These are phyloP conservation scores for Ogataea thermomethanolica DNA, from an alignment of 805 yeast genomes.

Conservation along the genomic window DNA sequence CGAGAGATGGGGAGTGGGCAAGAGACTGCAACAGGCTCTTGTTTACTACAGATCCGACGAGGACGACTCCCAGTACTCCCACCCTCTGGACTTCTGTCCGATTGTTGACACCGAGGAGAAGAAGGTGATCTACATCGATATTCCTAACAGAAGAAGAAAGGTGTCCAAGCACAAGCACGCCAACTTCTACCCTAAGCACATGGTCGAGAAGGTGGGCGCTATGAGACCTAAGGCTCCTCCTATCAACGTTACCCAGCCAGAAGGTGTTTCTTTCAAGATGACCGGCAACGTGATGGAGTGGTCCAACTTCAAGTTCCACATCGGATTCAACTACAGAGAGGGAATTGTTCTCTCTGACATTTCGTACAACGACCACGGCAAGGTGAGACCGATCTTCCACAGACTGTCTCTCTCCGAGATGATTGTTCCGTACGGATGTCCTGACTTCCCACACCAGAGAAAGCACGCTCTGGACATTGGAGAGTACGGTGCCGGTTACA, in stretches of 20 bases:
- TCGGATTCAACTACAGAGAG: slow-evolving; percentile 84
- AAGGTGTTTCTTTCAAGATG: slow-evolving; percentile 76
- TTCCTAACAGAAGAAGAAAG: slow-evolving; percentile 72
- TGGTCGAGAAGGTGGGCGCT: slow-evolving; percentile 58
- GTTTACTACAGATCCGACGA: slow-evolving; percentile 73
- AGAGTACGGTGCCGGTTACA: slow-evolving; percentile 84
- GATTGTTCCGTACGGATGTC: slow-evolving; percentile 83
- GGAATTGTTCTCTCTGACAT: slow-evolving; percentile 77
- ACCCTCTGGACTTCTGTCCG: slow-evolving; percentile 80
- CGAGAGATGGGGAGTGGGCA: slow-evolving; percentile 70
- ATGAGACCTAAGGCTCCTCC: slow-evolving; percentile 65
- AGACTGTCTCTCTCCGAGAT: slow-evolving; percentile 74
- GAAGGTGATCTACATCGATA: slow-evolving; percentile 70
- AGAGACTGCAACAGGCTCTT: slow-evolving; percentile 76
- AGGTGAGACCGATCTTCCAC: slow-evolving; percentile 70
- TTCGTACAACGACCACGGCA: slow-evolving; percentile 71
- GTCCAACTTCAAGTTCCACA: slow-evolving; percentile 74
- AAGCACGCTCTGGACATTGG: slow-evolving; percentile 86
- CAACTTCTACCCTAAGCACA: slow-evolving; percentile 64
- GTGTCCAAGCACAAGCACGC: slow-evolving; percentile 65
- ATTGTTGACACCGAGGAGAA: slow-evolving; percentile 69
- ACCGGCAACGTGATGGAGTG: slow-evolving; percentile 67
- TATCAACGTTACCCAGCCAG: slow-evolving; percentile 71
- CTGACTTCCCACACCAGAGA: slow-evolving; percentile 77
- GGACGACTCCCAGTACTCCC: slow-evolving; percentile 66